Conservation (phyloP, 2,329 filamentous ascomycete species). For the Dactylellina cionopaga region DNA sequence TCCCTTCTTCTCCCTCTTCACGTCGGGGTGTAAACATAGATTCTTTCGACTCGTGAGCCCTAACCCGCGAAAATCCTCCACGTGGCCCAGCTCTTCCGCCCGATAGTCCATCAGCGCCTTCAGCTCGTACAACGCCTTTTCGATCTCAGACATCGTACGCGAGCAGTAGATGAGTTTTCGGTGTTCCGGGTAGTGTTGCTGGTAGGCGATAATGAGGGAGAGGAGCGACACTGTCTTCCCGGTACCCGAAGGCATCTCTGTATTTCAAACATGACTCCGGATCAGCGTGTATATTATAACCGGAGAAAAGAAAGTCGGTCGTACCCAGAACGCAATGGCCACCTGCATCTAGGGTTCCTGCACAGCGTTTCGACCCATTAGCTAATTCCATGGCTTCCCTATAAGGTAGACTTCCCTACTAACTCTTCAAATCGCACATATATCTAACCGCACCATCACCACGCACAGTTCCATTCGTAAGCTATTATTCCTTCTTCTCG, state of each 20-base stretch:
- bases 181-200: slow-evolving; percentile 90
- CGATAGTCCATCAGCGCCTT: slow-evolving; percentile 96
- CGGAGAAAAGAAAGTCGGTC: neutral
- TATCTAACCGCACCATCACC: slow-evolving; percentile 64
- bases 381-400: neutral
- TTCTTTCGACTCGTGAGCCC: slow-evolving; percentile 97
- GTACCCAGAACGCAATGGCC: slow-evolving; percentile 84
- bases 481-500: slow-evolving; percentile 55
- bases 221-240: slow-evolving; percentile 96
- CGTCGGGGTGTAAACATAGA: slow-evolving; percentile 91
- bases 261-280: neutral
- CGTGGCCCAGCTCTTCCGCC: slow-evolving; percentile 83
- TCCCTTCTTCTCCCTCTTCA: slow-evolving; percentile 96
- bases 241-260: slow-evolving; percentile 97
- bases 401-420: slow-evolving; percentile 23
- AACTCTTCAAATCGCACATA: slow-evolving; percentile 83
- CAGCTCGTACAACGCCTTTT: slow-evolving; percentile 92
- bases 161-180: slow-evolving; percentile 99
- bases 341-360: slow-evolving; percentile 84
- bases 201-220: slow-evolving; percentile 95
- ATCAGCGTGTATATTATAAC: neutral
- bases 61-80: slow-evolving; percentile 91
- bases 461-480: slow-evolving; percentile 21
- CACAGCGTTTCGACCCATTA: slow-evolving; percentile 1
- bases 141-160: slow-evolving; percentile 99